phyloP scores from a whole-genome alignment of 768 basidiomycete species.

The Gymnopilus dilepis region DNA sequence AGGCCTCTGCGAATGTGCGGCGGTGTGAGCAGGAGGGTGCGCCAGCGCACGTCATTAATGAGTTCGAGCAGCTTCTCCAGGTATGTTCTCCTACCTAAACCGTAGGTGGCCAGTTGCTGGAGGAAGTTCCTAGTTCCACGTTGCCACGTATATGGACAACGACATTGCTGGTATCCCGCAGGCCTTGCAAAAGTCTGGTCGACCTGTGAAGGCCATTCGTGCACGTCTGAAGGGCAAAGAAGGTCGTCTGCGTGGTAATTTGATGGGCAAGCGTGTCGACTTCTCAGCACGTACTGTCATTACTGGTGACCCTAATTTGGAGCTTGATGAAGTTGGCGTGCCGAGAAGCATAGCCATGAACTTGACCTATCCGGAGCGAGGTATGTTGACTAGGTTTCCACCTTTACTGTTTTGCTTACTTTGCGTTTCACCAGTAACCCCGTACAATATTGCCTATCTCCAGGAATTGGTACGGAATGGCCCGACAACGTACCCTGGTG shows the following conservation, averaged over 20 bases:
- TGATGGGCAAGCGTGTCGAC: conserved; percentile 99
- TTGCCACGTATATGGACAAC: conserved; percentile 99
- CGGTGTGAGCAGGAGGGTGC: conserved; percentile 96
- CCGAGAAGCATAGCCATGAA: conserved; percentile 97
- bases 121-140: conserved; percentile 75
- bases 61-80: conserved; percentile 96
- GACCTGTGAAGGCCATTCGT: conserved; percentile 97
- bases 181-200: conserved; percentile 94
- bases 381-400: conserved; percentile 39
- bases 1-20: conserved; percentile 90
- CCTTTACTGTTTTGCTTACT: not conserved
- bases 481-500: conserved; percentile 93
- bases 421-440: conserved; percentile 71
- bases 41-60: conserved; percentile 92
- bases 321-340: conserved; percentile 96
- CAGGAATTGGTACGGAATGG: conserved; percentile 96
- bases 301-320: conserved; percentile 97
- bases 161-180: conserved; percentile 98
- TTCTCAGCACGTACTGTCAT: conserved; percentile 99
- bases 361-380: conserved; percentile 95
- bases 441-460: conserved; percentile 93
- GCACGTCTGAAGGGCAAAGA: conserved; percentile 99
- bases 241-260: conserved; percentile 94
- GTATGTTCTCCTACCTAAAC: conserved; percentile 44
- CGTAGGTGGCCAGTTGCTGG: conserved; percentile 3